Evolutionary conservation across 805 yeast genomes (phyloP), one percentile per base, ranked within the genome.

Genomic region (Metschnikowia arizonensis): DNA sequence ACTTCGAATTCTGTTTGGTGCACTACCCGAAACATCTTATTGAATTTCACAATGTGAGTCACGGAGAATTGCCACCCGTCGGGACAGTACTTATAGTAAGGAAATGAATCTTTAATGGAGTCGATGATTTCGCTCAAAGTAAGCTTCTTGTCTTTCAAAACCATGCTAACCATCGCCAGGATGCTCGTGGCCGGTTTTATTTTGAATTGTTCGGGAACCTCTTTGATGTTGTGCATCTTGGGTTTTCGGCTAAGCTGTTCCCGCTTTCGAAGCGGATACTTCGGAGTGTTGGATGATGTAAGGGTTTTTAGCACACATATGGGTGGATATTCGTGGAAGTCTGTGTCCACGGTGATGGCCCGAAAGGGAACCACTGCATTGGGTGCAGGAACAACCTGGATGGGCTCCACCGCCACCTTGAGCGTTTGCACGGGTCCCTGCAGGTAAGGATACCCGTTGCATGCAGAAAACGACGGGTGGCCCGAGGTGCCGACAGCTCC

Each of bases 31-130:
- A 91, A 93, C 5, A 91, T 82, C 65, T 88, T 88, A 65, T 89
- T 89, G 53, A 88, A 73, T 18, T 91, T 84, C 32, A 93, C 72
- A 57, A 89, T 90, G 66, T 93, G 99, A 42, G 95, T 78, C 15
- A 93, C 95, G 0, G 95, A 81, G 59, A 87, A 84, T 67, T 93
- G 99, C 99, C 99, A 93, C 2, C 98, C 98, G 63, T 89, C 96
- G 0, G 95, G 91, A 57, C 97, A 90, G 65, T 88, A 91, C 56
- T 83, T 78, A 66, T 88, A 93, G 68, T 87, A 93, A 2, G 98
- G 98, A 64, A 85, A 91, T 10, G 86, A 64, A 35, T 87, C 95
- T 63, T 86, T 85, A 40, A 93, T 89, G 1, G 88, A 87, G 44
- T 84, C 85, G 64, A 88, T 85, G 37, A 93, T 88, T 51, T 90